These are phyloP conservation scores for Metschnikowia bowlesiae DNA, from an alignment of 805 yeast genomes.

Conservation along the genomic window DNA sequence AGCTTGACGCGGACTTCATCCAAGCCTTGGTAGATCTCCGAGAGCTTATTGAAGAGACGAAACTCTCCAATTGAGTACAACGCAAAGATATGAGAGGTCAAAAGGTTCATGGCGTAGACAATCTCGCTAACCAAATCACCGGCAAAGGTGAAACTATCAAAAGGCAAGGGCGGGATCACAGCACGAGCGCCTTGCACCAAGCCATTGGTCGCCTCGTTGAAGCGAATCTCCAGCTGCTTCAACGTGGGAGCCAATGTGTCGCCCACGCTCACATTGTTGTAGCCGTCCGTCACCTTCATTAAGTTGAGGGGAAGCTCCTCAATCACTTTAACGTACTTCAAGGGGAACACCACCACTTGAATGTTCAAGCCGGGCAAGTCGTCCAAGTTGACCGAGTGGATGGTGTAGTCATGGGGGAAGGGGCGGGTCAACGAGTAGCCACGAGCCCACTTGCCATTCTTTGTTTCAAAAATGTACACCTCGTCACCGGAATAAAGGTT, in stretches of 20 bases:
- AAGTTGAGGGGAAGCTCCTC: constrained; percentile 38
- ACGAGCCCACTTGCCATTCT: constrained; percentile 66
- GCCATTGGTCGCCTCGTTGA: constrained; percentile 21
- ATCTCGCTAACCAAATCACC: constrained; percentile 50
- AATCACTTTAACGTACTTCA: constrained; percentile 45
- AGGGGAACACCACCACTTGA: constrained; percentile 58
- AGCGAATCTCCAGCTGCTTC: constrained; percentile 27
- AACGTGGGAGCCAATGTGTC: constrained; percentile 30
- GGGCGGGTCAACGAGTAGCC: constrained; percentile 71
- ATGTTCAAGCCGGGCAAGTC: constrained; percentile 55
- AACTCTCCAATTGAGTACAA: constrained; percentile 70
- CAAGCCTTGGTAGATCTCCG: constrained; percentile 49
- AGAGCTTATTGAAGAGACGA: constrained; percentile 53
- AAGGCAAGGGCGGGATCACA: constrained; percentile 51
- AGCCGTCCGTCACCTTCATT: constrained; percentile 24
- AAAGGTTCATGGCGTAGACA: constrained; percentile 49
- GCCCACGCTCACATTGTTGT: constrained; percentile 20
- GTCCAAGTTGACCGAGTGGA: constrained; percentile 57
- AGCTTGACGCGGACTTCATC: constrained; percentile 57
- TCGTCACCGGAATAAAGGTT: constrained; percentile 75
- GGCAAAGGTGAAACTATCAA: constrained; percentile 39
- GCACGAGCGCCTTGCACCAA: constrained; percentile 1
- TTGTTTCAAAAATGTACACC: constrained; percentile 65
- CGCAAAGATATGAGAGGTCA: constrained; percentile 62
- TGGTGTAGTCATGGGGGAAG: constrained; percentile 61